Evolutionary conservation across 371 early-diverging fungal genomes (phyloP).

Genomic region (Zopfochytrium polystomum): DNA sequence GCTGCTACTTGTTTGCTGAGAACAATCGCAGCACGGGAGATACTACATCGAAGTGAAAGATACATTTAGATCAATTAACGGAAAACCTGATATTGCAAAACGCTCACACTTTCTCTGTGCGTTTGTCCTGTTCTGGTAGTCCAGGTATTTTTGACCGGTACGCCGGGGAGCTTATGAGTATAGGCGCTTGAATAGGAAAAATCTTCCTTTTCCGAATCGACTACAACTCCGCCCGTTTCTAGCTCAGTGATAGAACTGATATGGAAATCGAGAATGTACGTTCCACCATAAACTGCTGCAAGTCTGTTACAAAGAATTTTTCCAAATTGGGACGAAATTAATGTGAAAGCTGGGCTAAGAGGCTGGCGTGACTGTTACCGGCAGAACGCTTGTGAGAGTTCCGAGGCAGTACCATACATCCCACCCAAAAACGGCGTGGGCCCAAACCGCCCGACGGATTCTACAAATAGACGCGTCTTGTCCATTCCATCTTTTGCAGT

Average conservation of each 20-base stretch:
- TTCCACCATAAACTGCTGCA: slow-evolving; percentile 87
- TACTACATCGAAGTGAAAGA: no score
- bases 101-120: slow-evolving; percentile 2
- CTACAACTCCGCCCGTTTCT: not conserved
- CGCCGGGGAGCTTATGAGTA: not conserved
- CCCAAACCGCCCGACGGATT: slow-evolving; percentile 84
- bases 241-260: slow-evolving; percentile 43
- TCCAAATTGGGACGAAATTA: not conserved
- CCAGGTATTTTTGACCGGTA: not conserved
- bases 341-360: not conserved
- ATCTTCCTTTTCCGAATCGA: slow-evolving; percentile 32
- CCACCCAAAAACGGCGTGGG: slow-evolving; percentile 77
- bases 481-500: slow-evolving; percentile 61
- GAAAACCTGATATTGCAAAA: not conserved
- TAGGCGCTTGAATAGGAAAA: not conserved
- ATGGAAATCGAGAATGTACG: slow-evolving; percentile 69
- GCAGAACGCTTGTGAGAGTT: slow-evolving; percentile 90
- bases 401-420: slow-evolving; percentile 87
- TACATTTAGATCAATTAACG: no score
- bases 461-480: slow-evolving; percentile 65
- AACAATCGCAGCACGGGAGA: no score
- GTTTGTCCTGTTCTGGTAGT: not conserved
- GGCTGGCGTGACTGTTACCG: slow-evolving; percentile 46
- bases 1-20: no score
- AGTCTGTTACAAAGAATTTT: slow-evolving; percentile 42